Percentiles rank a stretch among this genome's conserved stretches.
phyloP scores from a whole-genome alignment of 345 rosid species.

The Sisymbrium irio region DNA sequence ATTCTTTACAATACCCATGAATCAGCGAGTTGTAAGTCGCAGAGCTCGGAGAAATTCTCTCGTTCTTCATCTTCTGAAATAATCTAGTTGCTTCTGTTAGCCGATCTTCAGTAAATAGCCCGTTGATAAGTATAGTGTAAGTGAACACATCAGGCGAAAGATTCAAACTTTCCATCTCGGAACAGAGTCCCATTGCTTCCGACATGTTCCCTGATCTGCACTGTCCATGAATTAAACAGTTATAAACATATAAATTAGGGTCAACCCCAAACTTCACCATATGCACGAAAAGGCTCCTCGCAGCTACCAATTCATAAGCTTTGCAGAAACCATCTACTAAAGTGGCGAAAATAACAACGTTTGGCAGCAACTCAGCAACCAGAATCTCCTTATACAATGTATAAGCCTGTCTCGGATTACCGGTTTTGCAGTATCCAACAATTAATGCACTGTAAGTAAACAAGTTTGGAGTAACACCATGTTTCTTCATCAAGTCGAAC shows the following conservation, averaged over 20 bases:
- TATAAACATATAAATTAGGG: slow-evolving; percentile 58
- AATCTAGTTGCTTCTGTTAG: slow-evolving; percentile 44
- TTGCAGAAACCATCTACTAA: slow-evolving; percentile 60
- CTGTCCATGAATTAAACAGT: slow-evolving; percentile 56
- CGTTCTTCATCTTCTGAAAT: slow-evolving; percentile 49
- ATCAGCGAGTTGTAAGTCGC: slow-evolving; percentile 57
- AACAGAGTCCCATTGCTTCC: slow-evolving; percentile 44
- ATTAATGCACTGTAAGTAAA: slow-evolving; percentile 53
- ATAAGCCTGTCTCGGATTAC: slow-evolving; percentile 40
- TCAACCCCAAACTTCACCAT: slow-evolving; percentile 57
- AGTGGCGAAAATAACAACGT: slow-evolving; percentile 55
- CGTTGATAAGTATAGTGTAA: slow-evolving; percentile 55
- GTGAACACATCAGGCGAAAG: slow-evolving; percentile 58
- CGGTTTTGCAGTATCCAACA: slow-evolving; percentile 54
- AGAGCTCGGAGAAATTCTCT: slow-evolving; percentile 47
- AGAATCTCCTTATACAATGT: slow-evolving; percentile 43
- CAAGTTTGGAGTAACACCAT: slow-evolving; percentile 47
- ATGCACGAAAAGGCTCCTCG: slow-evolving; percentile 46
- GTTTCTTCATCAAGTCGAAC: slow-evolving; percentile 44
- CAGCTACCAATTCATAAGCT: slow-evolving; percentile 42
- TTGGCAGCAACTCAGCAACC: slow-evolving; percentile 44
- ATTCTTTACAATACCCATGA: slow-evolving; percentile 54
- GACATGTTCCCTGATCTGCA: slow-evolving; percentile 41
- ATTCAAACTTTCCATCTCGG: slow-evolving; percentile 48
- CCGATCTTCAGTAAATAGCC: slow-evolving; percentile 38